A percentile compares a stretch with the other conserved stretches of the same genome.
These are phyloP conservation scores for Amanita polypyramis DNA, from an alignment of 768 basidiomycete species.

Conservation along the genomic window DNA sequence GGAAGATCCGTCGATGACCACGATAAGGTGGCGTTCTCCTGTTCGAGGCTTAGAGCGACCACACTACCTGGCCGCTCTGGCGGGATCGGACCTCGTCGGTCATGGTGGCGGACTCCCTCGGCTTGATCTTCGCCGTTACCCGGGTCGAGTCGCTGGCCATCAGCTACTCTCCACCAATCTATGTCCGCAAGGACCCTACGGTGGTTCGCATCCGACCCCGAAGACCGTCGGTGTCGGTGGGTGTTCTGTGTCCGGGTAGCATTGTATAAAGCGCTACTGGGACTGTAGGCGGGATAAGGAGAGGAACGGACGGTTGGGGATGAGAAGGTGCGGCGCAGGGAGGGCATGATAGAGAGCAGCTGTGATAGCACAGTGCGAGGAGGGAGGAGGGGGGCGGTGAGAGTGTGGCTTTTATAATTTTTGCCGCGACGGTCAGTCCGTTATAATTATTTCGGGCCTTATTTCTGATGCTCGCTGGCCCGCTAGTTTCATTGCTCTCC, in stretches of 20 bases:
- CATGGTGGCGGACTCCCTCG: conserved; percentile 31
- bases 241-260: conserved; percentile 14
- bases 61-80: conserved; percentile 8
- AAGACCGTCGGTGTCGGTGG: conserved; percentile 49
- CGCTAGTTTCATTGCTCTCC: conserved; percentile 9
- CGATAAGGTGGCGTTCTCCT: conserved; percentile 12
- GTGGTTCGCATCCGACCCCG: conserved; percentile 51
- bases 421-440: background rate
- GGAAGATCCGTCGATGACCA: background rate
- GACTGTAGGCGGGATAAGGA: conserved; percentile 47
- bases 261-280: conserved; percentile 15
- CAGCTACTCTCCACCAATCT: conserved; percentile 79
- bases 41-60: background rate
- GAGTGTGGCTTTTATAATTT: conserved; percentile 11
- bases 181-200: conserved; percentile 78
- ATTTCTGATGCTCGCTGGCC: background rate
- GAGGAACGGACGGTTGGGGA: conserved; percentile 58
- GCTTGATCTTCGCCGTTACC: background rate
- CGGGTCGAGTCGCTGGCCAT: conserved; percentile 45
- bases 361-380: conserved; percentile 41
- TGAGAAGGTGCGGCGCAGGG: conserved; percentile 70
- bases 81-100: conserved; percentile 22
- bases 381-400: conserved; percentile 21
- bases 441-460: conserved; percentile 2
- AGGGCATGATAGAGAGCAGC: conserved; percentile 48